These are phyloP conservation scores for Emergomyces orientalis DNA, from an alignment of 2,329 filamentous ascomycete genomes.

Conservation along the genomic window DNA sequence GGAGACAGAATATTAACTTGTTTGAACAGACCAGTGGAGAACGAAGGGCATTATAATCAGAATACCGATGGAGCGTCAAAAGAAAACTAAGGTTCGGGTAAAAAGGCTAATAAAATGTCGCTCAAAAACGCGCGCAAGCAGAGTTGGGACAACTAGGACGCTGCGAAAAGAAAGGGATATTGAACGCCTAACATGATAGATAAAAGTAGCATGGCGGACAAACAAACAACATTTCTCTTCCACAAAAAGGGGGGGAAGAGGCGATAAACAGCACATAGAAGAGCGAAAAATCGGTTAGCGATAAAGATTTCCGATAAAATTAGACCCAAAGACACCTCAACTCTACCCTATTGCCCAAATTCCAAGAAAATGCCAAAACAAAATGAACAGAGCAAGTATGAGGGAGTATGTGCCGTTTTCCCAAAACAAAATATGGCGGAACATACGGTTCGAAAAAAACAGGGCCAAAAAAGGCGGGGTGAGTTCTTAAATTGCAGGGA, in stretches of 20 bases:
- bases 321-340: constrained; percentile 7
- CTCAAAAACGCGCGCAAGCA: not conserved
- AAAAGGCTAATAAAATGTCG: not conserved
- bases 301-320: not conserved
- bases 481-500: not conserved
- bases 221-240: not conserved
- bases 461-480: not conserved
- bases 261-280: not conserved
- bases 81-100: no score
- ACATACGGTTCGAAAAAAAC: not conserved
- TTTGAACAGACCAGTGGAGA: not conserved
- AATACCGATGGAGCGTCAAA: not conserved
- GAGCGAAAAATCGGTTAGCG: not conserved
- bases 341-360: constrained; percentile 3
- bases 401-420: not conserved
- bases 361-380: constrained; percentile 3
- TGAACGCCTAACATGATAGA: not conserved
- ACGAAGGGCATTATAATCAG: not conserved
- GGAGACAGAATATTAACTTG: not conserved
- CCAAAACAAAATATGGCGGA: not conserved
- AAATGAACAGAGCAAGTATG: not conserved
- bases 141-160: not conserved
- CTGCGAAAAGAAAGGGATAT: not conserved
- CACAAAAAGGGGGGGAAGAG: not conserved
- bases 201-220: not conserved